Conservation (phyloP, 2,329 filamentous ascomycete genomes). For the Ploettnerulaceae sp. region DNA sequence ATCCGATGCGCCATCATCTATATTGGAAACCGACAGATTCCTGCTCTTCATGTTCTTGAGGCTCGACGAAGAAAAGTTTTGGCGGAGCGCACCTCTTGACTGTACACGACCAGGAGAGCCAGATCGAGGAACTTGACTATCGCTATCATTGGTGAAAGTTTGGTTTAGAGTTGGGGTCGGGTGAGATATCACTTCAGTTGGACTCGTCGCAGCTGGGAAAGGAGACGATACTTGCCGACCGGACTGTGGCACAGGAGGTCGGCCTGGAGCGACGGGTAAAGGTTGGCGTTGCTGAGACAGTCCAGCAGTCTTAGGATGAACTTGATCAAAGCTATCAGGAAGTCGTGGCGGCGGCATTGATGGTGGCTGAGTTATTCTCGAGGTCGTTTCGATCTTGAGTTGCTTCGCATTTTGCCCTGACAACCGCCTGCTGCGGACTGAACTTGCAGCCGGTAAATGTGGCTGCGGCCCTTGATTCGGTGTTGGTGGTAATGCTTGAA, state of each 20-base stretch:
- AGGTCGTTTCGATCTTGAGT: conserved; percentile 80
- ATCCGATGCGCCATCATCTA: conserved; percentile 58
- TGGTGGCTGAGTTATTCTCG: conserved; percentile 19
- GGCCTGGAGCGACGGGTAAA: conserved; percentile 10
- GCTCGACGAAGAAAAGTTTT: conserved; percentile 68
- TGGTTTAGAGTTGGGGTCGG: conserved; percentile 33
- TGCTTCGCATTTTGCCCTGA: conserved; percentile 78
- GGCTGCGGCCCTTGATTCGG: conserved; percentile 36
- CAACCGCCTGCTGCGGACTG: conserved; percentile 68
- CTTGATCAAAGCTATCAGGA: conserved; percentile 14
- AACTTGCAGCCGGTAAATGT: conserved; percentile 37
- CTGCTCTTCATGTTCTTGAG: conserved; percentile 67
- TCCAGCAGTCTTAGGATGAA: conserved; percentile 29
- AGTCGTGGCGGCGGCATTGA: conserved; percentile 28
- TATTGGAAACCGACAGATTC: conserved; percentile 62
- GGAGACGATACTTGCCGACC: conserved; percentile 29
- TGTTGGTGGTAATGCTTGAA: conserved; percentile 37
- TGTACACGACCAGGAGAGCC: conserved; percentile 49
- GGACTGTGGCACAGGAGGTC: conserved; percentile 25
- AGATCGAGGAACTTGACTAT: conserved; percentile 40
- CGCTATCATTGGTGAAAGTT: conserved; percentile 28
- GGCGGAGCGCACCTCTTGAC: conserved; percentile 46
- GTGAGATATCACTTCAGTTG: conserved; percentile 28
- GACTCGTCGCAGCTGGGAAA: conserved; percentile 22
- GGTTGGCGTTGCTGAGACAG: conserved; percentile 21